These are phyloP conservation scores for Selaginella tamariscina DNA, from an alignment of 75 land plant genomes.

Conservation along the genomic window DNA sequence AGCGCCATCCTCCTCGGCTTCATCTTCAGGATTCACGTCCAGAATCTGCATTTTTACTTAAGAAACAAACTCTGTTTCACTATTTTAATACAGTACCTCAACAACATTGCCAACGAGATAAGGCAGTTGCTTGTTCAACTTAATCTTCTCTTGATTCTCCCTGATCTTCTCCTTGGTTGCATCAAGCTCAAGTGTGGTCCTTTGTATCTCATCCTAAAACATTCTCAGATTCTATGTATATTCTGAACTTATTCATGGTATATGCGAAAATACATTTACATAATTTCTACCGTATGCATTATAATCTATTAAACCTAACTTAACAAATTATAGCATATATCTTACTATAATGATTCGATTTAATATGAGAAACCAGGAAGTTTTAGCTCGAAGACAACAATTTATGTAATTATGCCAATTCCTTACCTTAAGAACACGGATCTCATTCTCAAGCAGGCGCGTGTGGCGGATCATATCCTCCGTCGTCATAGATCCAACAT, in stretches of 20 bases:
- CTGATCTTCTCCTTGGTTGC: conserved; percentile 75
- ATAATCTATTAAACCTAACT: too few relatives aligned
- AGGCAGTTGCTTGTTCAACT: conserved; percentile 93
- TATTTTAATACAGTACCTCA: too few relatives aligned
- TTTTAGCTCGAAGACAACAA: too few relatives aligned
- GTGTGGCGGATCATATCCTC: conserved; percentile 68
- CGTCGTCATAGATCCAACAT: conserved; percentile 58
- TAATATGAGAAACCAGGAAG: too few relatives aligned
- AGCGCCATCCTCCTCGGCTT: conserved; percentile 99
- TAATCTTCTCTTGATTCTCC: conserved; percentile 97
- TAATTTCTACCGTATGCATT: too few relatives aligned
- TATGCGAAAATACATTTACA: too few relatives aligned
- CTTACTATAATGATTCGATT: too few relatives aligned
- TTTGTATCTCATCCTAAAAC: conserved; percentile 66
- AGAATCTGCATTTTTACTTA: conserved; percentile 75
- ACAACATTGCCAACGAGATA: conserved; percentile 95
- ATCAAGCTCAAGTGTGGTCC: conserved; percentile 65
- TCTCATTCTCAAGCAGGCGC: conserved; percentile 87
- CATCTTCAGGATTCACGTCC: conserved; percentile 97
- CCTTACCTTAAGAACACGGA: conserved; percentile 67
- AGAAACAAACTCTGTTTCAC: too few relatives aligned
- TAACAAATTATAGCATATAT: too few relatives aligned
- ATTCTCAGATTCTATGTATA: too few relatives aligned
- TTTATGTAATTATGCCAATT: not conserved
- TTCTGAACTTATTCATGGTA: too few relatives aligned